Base-by-base conservation (phyloP, 2,329 filamentous ascomycete genomes). In the Penicillium sp. region DNA sequence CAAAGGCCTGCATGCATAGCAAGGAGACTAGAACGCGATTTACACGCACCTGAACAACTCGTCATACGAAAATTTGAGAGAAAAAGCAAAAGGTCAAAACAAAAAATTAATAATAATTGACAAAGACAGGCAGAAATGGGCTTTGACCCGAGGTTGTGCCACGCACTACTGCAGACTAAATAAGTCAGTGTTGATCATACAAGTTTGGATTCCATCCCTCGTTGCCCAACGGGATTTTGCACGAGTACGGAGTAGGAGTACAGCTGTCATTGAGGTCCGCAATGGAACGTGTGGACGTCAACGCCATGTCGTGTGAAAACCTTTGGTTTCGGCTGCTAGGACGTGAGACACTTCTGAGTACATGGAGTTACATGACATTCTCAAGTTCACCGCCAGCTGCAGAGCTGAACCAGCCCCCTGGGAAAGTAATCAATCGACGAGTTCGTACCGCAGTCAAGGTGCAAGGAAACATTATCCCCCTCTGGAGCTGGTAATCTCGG, bases 101-200 rank as follows among this genome's bases (percentile, higher is more conserved):
- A n/a, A 21, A 40, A 21, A 40, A 10, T 8, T 9, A 40, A 18
- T 7, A 4, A 18, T 21, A 18, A 21, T 16, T 6, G 16, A 6
- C 24, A n/a, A 18, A 38, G 36, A 5, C 36, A n/a, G 38, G 14
- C 38, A 40, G 38, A 40, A 36, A 36, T 36, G 34, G 34, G 38
- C 38, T 40, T 40, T 40, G 38, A 21, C 38, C 34, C 38, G 38
- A 40, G 18, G 38, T 40, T 40, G 38, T 40, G 18, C 38, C 38
- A 40, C 38, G 31, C 48, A 50, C 57, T 55, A 57, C 57, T 57
- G 57, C 53, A 60, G 41, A 29, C 55, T 57, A 57, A 55, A 27
- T 45, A 48, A 36, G 47, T 49, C n/a, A 48, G 22, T 45, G 38
- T 31, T 24, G 39, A 57, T 57, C 57, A 45, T 54, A 52, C 53